Evolutionary conservation across 2,329 filamentous ascomycete genomes (phyloP), one percentile per base, ranked within the genome.

Genomic region (Colletotrichum kahawae): DNA sequence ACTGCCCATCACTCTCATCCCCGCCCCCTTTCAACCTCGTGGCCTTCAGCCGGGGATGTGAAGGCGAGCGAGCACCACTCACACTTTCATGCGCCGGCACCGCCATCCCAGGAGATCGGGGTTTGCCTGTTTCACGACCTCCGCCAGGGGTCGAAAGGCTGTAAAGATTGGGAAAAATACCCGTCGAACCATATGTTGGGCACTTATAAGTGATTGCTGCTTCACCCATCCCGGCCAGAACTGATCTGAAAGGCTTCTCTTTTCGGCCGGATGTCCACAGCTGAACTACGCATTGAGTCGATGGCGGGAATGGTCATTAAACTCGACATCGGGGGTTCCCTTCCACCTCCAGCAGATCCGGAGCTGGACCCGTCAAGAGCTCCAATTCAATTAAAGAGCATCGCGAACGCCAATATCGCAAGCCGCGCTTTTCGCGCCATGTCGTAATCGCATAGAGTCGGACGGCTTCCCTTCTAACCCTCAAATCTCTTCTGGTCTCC

Each of bases 161-260:
- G 8, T 18, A 51, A 63, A 64, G 24, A 56, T 38, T 16, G 36
- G 57, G 14, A 31, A 54, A 75, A 54, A 57, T 75, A 24, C 27
- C 72, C 69, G 72, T 59, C 72, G 72, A 75, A 75, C 72, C 72
- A 72, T 75, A 75, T 67, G 63, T 72, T 57, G 56, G 43, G 38
- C 64, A 31, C 34, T 57, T 75, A 75, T 72, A 68, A 34, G 27
- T 18, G 43, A 31, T 57, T 16, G 62, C 18, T 14, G 67, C 67
- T 13, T 56, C 7, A 43, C 67, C n/a, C 21, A 54, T 63, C 63
- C 71, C 56, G 29, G 57, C 38, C 38, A 48, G 38, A 48, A 12
- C 21, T 56, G n/a, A n/a, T 54, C 43, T 16, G 56, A 31, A 43
- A 60, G 24, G 24, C 54, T 36, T 69, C 67, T 62, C 36, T 62